Percentiles rank a stretch among this genome's conserved stretches.
Conservation (phyloP, 2,329 filamentous ascomycete species). For the Gaeumannomyces tritici region DNA sequence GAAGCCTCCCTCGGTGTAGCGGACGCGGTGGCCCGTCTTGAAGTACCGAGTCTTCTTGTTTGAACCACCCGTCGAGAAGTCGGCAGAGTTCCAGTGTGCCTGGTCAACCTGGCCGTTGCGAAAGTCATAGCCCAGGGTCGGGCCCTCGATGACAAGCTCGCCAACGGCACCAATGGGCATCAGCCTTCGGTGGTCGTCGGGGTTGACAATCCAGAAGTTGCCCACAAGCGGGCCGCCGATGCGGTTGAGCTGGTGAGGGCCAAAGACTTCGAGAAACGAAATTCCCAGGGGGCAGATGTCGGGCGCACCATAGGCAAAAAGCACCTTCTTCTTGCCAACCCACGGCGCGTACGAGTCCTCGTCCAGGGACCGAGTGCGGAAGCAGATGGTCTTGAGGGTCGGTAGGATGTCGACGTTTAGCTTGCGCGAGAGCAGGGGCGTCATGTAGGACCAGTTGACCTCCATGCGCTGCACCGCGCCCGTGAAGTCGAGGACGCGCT, state of each 20-base stretch:
- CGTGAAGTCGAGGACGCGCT: conserved; percentile 38
- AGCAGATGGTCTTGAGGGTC: conserved; percentile 30
- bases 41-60: conserved; percentile 26
- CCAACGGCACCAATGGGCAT: conserved; percentile 45
- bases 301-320: conserved; percentile 41
- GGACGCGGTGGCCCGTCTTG: conserved; percentile 40
- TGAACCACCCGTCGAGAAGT: conserved; percentile 10
- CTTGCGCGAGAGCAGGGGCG: conserved; percentile 45
- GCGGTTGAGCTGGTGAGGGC: conserved; percentile 24
- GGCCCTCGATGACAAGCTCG: conserved; percentile 52
- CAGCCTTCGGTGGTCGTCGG: conserved; percentile 37
- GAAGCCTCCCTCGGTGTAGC: conserved; percentile 36
- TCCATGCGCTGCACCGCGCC: conserved; percentile 39
- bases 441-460: conserved; percentile 45
- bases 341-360: conserved; percentile 37
- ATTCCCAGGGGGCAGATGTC: conserved; percentile 42
- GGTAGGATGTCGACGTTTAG: conserved; percentile 27
- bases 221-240: conserved; percentile 39
- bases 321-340: conserved; percentile 32
- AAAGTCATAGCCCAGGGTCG: conserved; percentile 32
- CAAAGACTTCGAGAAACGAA: conserved; percentile 33
- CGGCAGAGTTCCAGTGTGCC: conserved; percentile 13
- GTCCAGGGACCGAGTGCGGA: conserved; percentile 39
- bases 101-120: conserved; percentile 19
- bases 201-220: conserved; percentile 42